Evolutionary conservation across 225 moss, liverwort and hornwort genomes (phyloP).

Genomic region (Pleurozium schreberi): DNA sequence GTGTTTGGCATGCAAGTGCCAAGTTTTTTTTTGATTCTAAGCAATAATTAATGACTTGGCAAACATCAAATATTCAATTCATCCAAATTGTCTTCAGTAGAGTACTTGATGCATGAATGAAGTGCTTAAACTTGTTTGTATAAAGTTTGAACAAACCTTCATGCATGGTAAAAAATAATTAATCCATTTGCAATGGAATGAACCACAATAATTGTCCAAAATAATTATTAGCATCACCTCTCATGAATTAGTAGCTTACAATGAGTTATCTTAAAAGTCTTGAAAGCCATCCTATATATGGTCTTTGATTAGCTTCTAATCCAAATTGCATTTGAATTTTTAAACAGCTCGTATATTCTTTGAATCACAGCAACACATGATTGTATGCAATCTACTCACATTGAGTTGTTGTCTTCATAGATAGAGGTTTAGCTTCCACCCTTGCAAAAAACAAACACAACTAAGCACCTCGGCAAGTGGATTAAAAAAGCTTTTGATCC

Average conservation of each 20-base stretch:
- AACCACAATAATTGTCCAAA: not conserved
- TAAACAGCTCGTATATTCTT: not conserved
- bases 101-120: too few species aligned
- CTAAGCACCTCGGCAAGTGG: not conserved
- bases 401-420: not conserved
- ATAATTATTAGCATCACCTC: not conserved
- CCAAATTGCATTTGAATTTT: not conserved
- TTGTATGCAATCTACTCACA: not conserved
- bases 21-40: not conserved
- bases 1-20: rapidly evolving
- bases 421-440: not conserved
- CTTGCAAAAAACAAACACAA: not conserved
- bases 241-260: not conserved
- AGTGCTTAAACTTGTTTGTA: too few species aligned
- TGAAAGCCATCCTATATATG: too few species aligned
- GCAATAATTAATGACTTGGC: not conserved
- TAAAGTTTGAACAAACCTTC: not conserved
- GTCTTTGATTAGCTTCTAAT: not conserved
- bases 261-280: not conserved
- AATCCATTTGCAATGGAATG: not conserved
- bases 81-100: not conserved
- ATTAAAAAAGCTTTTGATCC: not conserved
- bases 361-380: not conserved
- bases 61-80: not conserved
- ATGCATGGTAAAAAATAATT: not conserved